Evolutionary conservation across 1,139 yeast species (phyloP).

Genomic region (Candida sp.): DNA sequence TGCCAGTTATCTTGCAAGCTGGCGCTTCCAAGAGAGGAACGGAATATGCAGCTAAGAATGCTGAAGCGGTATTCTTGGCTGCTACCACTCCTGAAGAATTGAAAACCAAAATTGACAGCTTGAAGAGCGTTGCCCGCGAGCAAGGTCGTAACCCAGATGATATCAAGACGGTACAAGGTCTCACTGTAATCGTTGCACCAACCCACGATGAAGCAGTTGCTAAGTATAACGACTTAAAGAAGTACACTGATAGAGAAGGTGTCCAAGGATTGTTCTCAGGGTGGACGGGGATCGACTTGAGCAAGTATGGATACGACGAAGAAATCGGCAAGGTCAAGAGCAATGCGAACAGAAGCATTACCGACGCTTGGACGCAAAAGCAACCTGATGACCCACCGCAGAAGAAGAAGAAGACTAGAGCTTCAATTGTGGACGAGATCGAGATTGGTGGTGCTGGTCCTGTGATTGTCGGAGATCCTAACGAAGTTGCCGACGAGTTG

Average conservation of each 20-base stretch:
- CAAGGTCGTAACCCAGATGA: conserved; percentile 33
- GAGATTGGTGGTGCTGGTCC: conserved; percentile 27
- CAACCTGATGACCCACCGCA: conserved; percentile 27
- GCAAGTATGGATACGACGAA: conserved; percentile 29
- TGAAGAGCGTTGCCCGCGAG: conserved; percentile 28
- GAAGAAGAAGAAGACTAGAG: conserved; percentile 25
- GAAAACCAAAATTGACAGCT: conserved; percentile 25
- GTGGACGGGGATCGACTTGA: conserved; percentile 37
- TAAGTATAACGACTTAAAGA: conserved; percentile 28
- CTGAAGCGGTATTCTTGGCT: conserved; percentile 42
- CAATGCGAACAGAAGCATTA: conserved; percentile 29
- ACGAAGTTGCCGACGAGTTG: conserved; percentile 26
- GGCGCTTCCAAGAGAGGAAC: conserved; percentile 47
- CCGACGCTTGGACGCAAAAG: conserved; percentile 28
- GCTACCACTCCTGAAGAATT: conserved; percentile 30
- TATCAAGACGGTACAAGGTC: conserved; percentile 31
- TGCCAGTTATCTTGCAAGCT: conserved; percentile 49
- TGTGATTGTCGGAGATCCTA: conserved; percentile 23
- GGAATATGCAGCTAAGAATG: conserved; percentile 47
- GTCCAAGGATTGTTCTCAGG: conserved; percentile 39
- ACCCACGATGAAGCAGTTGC: conserved; percentile 38
- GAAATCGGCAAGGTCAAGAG: conserved; percentile 28
- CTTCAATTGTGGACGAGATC: conserved; percentile 23
- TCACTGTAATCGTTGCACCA: conserved; percentile 32
- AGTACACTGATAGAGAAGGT: conserved; percentile 35